Conservation (phyloP, 768 basidiomycete species). For the Rhizopogon rudus region DNA sequence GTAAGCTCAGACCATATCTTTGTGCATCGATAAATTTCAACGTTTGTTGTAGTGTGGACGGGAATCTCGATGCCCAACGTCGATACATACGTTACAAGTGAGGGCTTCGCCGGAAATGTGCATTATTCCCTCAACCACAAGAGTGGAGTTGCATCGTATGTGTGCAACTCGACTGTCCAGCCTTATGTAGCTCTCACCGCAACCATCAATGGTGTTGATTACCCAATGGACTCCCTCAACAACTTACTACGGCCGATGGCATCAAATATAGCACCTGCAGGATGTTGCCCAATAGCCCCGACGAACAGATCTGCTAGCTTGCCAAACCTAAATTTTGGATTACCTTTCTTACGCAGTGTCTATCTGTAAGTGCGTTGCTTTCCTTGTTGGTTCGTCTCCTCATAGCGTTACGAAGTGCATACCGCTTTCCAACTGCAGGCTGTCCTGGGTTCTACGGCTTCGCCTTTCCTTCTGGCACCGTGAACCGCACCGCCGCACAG, state of each 20-base stretch:
- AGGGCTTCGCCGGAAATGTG: not conserved
- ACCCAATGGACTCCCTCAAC: slow-evolving; percentile 16
- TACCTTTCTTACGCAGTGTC: slow-evolving; percentile 6
- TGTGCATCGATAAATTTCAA: not conserved
- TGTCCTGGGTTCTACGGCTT: slow-evolving; percentile 24
- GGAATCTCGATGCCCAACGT: not conserved
- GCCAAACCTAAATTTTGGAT: slow-evolving; percentile 3
- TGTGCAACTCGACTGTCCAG: slow-evolving; percentile 13
- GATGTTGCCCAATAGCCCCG: not conserved
- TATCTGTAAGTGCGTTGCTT: slow-evolving; percentile 4
- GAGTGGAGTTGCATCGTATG: slow-evolving; percentile 7
- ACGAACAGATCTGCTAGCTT: not conserved
- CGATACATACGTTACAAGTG: not conserved
- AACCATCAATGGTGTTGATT: slow-evolving; percentile 22
- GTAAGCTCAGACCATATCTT: slow-evolving; percentile 8
- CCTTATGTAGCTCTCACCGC: slow-evolving; percentile 15
- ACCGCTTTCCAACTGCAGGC: slow-evolving; percentile 21
- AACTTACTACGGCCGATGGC: slow-evolving; percentile 11
- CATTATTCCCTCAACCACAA: not conserved
- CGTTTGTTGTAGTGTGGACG: not conserved
- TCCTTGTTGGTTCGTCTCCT: not conserved
- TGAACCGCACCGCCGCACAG: slow-evolving; percentile 15
- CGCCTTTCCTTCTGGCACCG: slow-evolving; percentile 20
- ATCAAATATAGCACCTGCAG: not conserved
- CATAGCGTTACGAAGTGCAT: slow-evolving; percentile 12